Conservation (phyloP, 257 asterid species). For the Ballota nigra region DNA sequence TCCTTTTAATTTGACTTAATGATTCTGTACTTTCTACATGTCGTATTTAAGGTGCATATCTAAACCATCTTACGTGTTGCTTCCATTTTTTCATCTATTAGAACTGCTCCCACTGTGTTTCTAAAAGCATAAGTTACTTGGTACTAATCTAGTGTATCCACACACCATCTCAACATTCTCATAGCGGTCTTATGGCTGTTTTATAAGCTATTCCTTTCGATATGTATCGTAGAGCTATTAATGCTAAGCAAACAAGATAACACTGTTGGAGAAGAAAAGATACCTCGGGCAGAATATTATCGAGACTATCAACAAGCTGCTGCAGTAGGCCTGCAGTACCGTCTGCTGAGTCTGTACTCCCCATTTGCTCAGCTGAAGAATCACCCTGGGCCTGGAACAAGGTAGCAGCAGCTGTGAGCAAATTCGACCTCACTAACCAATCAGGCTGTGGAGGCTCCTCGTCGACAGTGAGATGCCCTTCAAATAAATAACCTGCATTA, state of each 20-base stretch:
- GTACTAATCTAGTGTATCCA: neutral
- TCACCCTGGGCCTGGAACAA: constrained; percentile 58
- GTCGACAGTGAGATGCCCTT: constrained; percentile 97
- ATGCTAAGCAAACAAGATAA: neutral
- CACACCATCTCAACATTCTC: constrained; percentile 1
- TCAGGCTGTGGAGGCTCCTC: constrained; percentile 90
- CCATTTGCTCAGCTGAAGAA: constrained; percentile 54
- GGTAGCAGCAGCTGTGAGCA: constrained; percentile 68
- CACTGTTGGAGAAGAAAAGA: neutral
- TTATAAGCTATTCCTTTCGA: neutral
- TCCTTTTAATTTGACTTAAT: neutral
- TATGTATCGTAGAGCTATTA: neutral
- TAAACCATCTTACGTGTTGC: neutral
- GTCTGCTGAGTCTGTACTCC: constrained; percentile 32
- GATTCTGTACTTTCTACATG: neutral
- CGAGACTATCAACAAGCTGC: constrained; percentile 53
- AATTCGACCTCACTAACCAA: constrained; percentile 73
- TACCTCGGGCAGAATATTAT: constrained; percentile 81
- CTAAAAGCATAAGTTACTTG: neutral
- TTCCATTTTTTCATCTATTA: neutral
- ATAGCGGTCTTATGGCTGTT: neutral
- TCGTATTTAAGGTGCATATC: neutral
- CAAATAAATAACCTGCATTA: constrained; percentile 81
- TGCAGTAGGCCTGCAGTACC: constrained; percentile 45
- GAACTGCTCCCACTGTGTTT: neutral